Percentiles rank a stretch among this genome's conserved stretches.
Evolutionary conservation across 2,329 filamentous ascomycete genomes (phyloP).

Genomic region (Emericellopsis atlantica): DNA sequence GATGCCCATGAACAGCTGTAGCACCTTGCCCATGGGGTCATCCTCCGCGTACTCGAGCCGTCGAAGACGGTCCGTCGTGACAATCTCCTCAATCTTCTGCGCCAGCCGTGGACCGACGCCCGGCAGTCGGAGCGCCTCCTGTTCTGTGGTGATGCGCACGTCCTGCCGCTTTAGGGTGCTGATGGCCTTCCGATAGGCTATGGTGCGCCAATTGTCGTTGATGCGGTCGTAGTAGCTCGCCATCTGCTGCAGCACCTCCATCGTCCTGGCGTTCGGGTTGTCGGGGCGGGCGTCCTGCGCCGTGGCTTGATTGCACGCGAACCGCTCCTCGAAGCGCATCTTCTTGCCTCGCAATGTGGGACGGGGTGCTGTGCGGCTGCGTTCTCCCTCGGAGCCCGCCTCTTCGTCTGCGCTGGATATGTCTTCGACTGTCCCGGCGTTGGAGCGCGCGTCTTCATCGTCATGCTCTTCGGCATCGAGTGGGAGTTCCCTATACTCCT

Average conservation of each 20-base stretch:
- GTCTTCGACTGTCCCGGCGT: neutral
- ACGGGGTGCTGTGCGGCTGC: neutral
- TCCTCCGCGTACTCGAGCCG: constrained; percentile 58
- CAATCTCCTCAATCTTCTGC: constrained; percentile 83
- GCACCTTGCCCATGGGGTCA: constrained; percentile 51
- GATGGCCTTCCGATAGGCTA: constrained; percentile 68
- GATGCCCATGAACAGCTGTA: constrained; percentile 62
- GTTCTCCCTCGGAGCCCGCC: constrained; percentile 8
- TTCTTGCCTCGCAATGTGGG: constrained; percentile 4
- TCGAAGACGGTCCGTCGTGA: constrained; percentile 55
- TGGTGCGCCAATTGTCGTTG: constrained; percentile 65
- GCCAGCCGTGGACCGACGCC: constrained; percentile 63
- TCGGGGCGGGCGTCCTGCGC: constrained; percentile 24
- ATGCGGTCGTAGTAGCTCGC: constrained; percentile 61
- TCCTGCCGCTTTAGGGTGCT: constrained; percentile 56
- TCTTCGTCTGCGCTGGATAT: constrained; percentile 8
- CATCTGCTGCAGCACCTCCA: constrained; percentile 69
- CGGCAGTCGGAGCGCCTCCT: constrained; percentile 55
- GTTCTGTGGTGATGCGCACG: constrained; percentile 50
- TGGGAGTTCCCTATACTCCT: constrained; percentile 45
- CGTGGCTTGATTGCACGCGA: constrained; percentile 41
- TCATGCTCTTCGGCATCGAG: constrained; percentile 31
- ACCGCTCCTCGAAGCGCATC: constrained; percentile 30
- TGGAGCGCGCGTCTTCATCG: constrained; percentile 22
- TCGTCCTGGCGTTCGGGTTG: constrained; percentile 65